A percentile compares a stretch with the other conserved stretches of the same genome.
Conservation (phyloP, 2,329 filamentous ascomycete species). For the Elsinoe fawcettii region DNA sequence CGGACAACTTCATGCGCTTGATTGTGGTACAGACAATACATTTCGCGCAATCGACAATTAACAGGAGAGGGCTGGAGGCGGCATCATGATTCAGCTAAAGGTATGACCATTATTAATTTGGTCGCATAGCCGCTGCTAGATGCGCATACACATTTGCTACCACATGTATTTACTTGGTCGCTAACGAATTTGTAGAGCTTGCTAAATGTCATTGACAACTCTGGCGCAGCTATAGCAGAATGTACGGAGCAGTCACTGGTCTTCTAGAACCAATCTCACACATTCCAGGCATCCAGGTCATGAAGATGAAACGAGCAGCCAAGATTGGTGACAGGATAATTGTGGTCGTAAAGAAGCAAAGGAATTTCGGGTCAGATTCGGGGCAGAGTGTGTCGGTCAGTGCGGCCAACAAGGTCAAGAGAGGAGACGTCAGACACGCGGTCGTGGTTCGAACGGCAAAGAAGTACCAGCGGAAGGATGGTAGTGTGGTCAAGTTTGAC, state of each 20-base stretch:
- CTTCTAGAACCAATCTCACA: not conserved
- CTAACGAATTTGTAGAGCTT: conserved; percentile 58
- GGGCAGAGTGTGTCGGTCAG: conserved; percentile 63
- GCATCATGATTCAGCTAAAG: conserved; percentile 67
- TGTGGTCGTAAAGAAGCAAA: conserved; percentile 94
- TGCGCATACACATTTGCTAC: not conserved
- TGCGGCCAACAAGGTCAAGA: conserved; percentile 84
- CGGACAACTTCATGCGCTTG: conserved; percentile 5
- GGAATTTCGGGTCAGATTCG: conserved; percentile 63
- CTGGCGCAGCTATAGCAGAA: conserved; percentile 92
- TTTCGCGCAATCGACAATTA: not conserved
- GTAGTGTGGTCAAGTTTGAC: conserved; percentile 85
- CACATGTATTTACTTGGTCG: not conserved
- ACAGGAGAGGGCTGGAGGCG: not conserved
- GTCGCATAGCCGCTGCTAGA: not conserved
- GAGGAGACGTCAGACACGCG: conserved; percentile 92
- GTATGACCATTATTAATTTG: conserved; percentile 10
- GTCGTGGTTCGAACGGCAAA: conserved; percentile 89
- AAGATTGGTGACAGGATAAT: conserved; percentile 97
- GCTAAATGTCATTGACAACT: conserved; percentile 99
- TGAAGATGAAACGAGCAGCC: conserved; percentile 82
- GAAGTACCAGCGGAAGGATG: conserved; percentile 78
- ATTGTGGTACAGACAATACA: not conserved
- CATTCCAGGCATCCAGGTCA: conserved; percentile 58
- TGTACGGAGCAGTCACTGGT: conserved; percentile 41